Evolutionary conservation across 352 stramenopile genomes (phyloP).

Genomic region (Phytophthora pini): DNA sequence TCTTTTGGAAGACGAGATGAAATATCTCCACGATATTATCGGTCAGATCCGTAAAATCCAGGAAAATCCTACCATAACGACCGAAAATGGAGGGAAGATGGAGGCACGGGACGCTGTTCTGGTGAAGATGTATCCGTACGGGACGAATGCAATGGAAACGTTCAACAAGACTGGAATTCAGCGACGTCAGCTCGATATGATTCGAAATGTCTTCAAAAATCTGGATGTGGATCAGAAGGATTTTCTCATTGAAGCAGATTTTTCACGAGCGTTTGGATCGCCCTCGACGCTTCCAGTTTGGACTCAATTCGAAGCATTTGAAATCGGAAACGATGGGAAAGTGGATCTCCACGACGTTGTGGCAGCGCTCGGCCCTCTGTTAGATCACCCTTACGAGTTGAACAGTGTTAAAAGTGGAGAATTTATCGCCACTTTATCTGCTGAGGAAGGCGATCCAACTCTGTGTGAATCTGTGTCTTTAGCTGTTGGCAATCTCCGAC

Average conservation of each 20-base stretch:
- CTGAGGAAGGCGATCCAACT: constrained; percentile 14
- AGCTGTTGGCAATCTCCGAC: constrained; percentile 46
- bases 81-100: not conserved
- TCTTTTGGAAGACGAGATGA: constrained; percentile 67
- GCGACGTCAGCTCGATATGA: constrained; percentile 57
- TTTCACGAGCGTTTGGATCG: constrained; percentile 18
- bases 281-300: constrained; percentile 36
- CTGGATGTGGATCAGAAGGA: constrained; percentile 49
- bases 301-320: constrained; percentile 57
- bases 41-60: not conserved
- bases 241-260: constrained; percentile 44
- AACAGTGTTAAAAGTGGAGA: constrained; percentile 10
- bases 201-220: constrained; percentile 40
- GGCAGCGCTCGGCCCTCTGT: constrained; percentile 49
- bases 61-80: not conserved
- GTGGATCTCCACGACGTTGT: constrained; percentile 69
- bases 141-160: constrained; percentile 53
- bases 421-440: not conserved
- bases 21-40: constrained; percentile 56
- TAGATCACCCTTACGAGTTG: constrained; percentile 63
- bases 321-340: constrained; percentile 55
- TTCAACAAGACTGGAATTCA: constrained; percentile 60
- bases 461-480: constrained; percentile 55
- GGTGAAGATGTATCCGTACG: constrained; percentile 70
- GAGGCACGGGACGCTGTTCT: constrained; percentile 13